phyloP scores from a whole-genome alignment of 2,329 filamentous ascomycete species.

The Cercospora citrullina region DNA sequence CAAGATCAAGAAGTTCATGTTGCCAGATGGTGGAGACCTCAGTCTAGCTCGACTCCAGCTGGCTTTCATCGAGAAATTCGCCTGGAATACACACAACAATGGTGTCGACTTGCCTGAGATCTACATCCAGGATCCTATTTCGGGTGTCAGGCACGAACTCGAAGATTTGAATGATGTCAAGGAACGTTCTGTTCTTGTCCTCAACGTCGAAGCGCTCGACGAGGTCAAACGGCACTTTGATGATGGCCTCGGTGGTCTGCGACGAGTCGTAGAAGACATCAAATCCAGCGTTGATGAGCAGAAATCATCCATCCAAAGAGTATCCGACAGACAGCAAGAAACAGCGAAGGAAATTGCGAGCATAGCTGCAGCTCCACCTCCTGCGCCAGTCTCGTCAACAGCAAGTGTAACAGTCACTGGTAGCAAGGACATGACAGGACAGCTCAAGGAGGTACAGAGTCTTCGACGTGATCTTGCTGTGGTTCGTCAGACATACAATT shows the following conservation, averaged over 20 bases:
- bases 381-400: constrained; percentile 37
- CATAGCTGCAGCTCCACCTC: constrained; percentile 54
- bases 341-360: constrained; percentile 82
- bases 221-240: constrained; percentile 97
- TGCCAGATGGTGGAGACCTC: constrained; percentile 80
- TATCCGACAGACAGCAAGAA: constrained; percentile 88
- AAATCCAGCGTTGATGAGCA: constrained; percentile 83
- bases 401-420: constrained; percentile 33
- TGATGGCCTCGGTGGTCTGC: constrained; percentile 79
- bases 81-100: constrained; percentile 96
- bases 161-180: constrained; percentile 93
- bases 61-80: constrained; percentile 98
- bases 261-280: constrained; percentile 80
- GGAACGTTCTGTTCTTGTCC: constrained; percentile 88
- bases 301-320: constrained; percentile 74
- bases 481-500: constrained; percentile 87
- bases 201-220: constrained; percentile 90
- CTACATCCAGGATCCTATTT: constrained; percentile 94
- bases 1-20: constrained; percentile 93
- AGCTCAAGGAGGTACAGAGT: constrained; percentile 75
- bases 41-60: constrained; percentile 86
- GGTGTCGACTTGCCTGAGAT: constrained; percentile 93
- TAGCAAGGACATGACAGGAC: constrained; percentile 52
- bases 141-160: constrained; percentile 92
- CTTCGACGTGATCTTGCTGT: constrained; percentile 87